Percentiles rank a stretch among this genome's conserved stretches.
Conservation (phyloP, 306 rosid species). For the Carpinus viminea region DNA sequence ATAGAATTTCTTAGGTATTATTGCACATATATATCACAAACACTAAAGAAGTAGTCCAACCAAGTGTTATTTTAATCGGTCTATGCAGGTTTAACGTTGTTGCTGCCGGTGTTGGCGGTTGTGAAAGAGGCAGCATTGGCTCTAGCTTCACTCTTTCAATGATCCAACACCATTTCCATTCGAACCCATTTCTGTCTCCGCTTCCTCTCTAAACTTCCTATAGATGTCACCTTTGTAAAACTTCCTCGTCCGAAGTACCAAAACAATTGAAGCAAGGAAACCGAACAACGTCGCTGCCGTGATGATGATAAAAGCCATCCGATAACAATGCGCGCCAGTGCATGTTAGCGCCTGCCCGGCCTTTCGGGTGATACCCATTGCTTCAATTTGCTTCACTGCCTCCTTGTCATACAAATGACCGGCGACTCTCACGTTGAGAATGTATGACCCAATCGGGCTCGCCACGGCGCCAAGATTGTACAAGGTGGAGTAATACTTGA, state of each 20-base stretch:
- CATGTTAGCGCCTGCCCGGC: constrained; percentile 52
- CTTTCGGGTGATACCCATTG: constrained; percentile 34
- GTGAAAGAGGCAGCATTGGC: background rate
- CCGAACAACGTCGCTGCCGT: constrained; percentile 48
- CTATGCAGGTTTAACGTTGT: too few relatives aligned
- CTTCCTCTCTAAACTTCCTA: constrained; percentile 45
- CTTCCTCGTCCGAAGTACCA: constrained; percentile 57
- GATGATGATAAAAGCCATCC: constrained; percentile 53
- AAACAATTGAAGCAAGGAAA: constrained; percentile 41
- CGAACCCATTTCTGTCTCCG: constrained; percentile 18
- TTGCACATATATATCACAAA: too few relatives aligned
- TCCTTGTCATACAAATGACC: constrained; percentile 62
- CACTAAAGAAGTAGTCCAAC: too few relatives aligned
- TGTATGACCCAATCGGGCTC: constrained; percentile 58
- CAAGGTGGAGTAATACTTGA: constrained; percentile 66
- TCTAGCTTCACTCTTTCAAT: background rate
- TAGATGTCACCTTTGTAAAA: constrained; percentile 61
- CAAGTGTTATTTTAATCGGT: too few relatives aligned
- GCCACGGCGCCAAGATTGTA: constrained; percentile 52
- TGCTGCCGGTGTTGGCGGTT: too few relatives aligned
- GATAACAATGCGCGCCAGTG: constrained; percentile 47
- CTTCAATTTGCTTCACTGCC: constrained; percentile 50
- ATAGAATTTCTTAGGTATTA: too few relatives aligned
- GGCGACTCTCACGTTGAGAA: constrained; percentile 55
- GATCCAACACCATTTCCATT: background rate